These are phyloP conservation scores for Hypomontagnella monticulosa DNA, from an alignment of 495 filamentous ascomycete genomes.

Conservation along the genomic window DNA sequence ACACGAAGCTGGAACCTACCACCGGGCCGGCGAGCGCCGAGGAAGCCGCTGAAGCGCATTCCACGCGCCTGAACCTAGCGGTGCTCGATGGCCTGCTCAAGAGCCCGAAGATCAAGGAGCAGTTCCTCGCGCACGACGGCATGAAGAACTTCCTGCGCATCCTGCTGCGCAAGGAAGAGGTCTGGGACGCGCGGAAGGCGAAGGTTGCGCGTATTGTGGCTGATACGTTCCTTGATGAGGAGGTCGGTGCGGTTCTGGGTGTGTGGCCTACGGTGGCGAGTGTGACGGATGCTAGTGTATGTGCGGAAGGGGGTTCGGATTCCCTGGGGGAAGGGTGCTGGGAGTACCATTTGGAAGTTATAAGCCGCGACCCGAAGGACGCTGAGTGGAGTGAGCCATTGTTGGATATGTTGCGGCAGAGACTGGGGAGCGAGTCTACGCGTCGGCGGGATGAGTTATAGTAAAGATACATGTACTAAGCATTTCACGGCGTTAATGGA, in stretches of 20 bases:
- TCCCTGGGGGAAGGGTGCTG: slow-evolving; percentile 50
- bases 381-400: slow-evolving; percentile 40
- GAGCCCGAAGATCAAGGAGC: slow-evolving; percentile 54
- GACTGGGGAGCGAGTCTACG: slow-evolving; percentile 1
- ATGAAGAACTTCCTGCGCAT: slow-evolving; percentile 59
- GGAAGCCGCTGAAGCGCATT: slow-evolving; percentile 39
- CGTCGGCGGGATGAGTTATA: slow-evolving; percentile 37
- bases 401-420: slow-evolving; percentile 27
- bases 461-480: slow-evolving; percentile 6
- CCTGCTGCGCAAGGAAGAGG: slow-evolving; percentile 48
- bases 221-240: slow-evolving; percentile 69
- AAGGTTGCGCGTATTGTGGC: slow-evolving; percentile 62
- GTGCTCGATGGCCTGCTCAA: slow-evolving; percentile 57
- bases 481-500: slow-evolving; percentile 14
- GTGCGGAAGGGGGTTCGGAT: slow-evolving; percentile 18
- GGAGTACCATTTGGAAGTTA: slow-evolving; percentile 49
- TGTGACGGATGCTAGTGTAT: slow-evolving; percentile 39
- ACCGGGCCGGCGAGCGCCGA: slow-evolving; percentile 30
- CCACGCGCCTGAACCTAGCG: slow-evolving; percentile 26
- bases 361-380: slow-evolving; percentile 24
- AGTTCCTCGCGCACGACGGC: slow-evolving; percentile 60
- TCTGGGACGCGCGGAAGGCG: slow-evolving; percentile 53
- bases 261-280: slow-evolving; percentile 55
- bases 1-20: slow-evolving; percentile 44
- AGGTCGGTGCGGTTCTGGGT: slow-evolving; percentile 62